A percentile compares a stretch with the other conserved stretches of the same genome.
These are phyloP conservation scores for Dactylonectria macrodidyma DNA, from an alignment of 2,329 filamentous ascomycete genomes.

Conservation along the genomic window DNA sequence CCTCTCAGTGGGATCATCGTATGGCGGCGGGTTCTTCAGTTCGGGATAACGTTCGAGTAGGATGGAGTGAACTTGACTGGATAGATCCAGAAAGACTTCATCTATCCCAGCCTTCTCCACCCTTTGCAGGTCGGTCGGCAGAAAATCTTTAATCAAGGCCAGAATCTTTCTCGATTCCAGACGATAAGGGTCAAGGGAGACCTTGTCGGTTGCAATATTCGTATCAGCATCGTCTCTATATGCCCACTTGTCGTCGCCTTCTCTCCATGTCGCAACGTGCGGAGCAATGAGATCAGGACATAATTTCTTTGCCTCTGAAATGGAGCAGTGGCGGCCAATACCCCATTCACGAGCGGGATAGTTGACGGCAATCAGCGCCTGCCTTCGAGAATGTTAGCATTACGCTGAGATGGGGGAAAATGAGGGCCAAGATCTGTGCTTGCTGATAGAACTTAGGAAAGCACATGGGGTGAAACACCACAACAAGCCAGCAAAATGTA, in stretches of 20 bases:
- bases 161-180: conserved; percentile 88
- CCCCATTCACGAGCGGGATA: conserved; percentile 89
- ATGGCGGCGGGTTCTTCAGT: conserved; percentile 74
- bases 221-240: conserved; percentile 87
- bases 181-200: conserved; percentile 93
- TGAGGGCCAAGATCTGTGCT: not conserved
- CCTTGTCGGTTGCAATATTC: conserved; percentile 90
- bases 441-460: not conserved
- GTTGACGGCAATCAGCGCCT: conserved; percentile 95
- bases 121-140: conserved; percentile 77
- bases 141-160: conserved; percentile 79
- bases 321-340: conserved; percentile 83
- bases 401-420: not conserved
- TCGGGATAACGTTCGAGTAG: conserved; percentile 85
- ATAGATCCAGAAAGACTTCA: conserved; percentile 95
- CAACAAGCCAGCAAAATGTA: too few species aligned
- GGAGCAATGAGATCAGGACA: conserved; percentile 89
- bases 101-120: conserved; percentile 97
- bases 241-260: conserved; percentile 92
- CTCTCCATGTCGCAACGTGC: conserved; percentile 95
- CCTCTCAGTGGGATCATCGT: conserved; percentile 79
- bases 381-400: conserved; percentile 64
- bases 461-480: not conserved
- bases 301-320: conserved; percentile 86
- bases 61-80: conserved; percentile 83